Evolutionary conservation across 345 rosid species (phyloP), one percentile per base, ranked within the genome.

Genomic region (Pistacia integerrima): DNA sequence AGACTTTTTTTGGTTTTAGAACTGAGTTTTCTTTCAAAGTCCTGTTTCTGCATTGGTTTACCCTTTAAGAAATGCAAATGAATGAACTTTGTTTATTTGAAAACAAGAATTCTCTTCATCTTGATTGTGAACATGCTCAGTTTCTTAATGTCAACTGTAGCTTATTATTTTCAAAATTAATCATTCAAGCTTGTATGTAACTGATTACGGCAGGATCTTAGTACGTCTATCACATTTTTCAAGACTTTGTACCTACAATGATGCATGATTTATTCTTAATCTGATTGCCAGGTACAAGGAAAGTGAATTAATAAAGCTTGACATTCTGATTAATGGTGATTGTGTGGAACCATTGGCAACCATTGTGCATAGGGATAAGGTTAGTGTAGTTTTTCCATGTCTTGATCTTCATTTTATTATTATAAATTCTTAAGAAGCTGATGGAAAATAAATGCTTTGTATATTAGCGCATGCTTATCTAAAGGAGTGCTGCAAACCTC

Each of bases 321-420:
- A 96, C 83, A 87, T 96, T 83, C 84, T 81, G 82, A 96, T 96
- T 51, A 96, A 93, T 82, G 90, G 94, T 49, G 98, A 96, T 18
- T 74, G 74, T 33, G 99, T 96, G 72, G 97, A 93, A 74, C 98
- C 99, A 54, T 85, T 93, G 77, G 88, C 99, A 71, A 91, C 99
- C 62, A 93, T 93, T 68, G 98, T 96, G 77, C 99, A 96, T 73
- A 89, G 82, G 77, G 99, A 96, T 81, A 96, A 96, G 94, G 99
- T 92, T 78, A 78, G 33, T 55, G 12, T 30, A 58, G 66, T 73
- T 55, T 66, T 9, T 8, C 64, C 61, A 38, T 35, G 46, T 14
- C 11, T 66, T 66, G 33, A 65, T 63, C 64, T 33, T 65, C 44
- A 41, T 56, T 62, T 72, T 11, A 1, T 44, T 36, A 36, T 63